These are phyloP conservation scores for Fusarium cicatricum DNA, from an alignment of 2,329 filamentous ascomycete species.

Conservation along the genomic window DNA sequence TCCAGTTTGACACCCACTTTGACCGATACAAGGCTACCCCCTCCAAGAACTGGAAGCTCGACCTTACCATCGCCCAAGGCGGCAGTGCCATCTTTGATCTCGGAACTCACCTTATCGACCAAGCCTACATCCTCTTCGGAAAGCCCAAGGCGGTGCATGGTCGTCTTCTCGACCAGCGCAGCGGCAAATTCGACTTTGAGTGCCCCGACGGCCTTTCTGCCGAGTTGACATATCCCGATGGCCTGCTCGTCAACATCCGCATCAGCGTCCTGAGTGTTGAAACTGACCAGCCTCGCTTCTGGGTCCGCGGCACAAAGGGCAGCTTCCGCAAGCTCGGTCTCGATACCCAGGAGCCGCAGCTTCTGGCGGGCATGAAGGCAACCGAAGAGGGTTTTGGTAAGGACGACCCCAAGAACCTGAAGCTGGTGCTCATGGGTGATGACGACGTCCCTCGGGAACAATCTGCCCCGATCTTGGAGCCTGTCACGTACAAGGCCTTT, in stretches of 20 bases:
- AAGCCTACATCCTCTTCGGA: constrained; percentile 75
- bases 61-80: constrained; percentile 65
- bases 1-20: constrained; percentile 83
- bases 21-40: constrained; percentile 73
- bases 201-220: constrained; percentile 69
- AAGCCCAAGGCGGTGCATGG: constrained; percentile 72
- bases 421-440: constrained; percentile 62
- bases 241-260: constrained; percentile 73
- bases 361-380: constrained; percentile 69
- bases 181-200: constrained; percentile 54
- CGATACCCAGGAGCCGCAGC: constrained; percentile 79
- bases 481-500: constrained; percentile 73
- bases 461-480: constrained; percentile 65
- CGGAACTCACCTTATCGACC: constrained; percentile 79
- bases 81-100: constrained; percentile 77
- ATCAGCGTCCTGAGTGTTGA: constrained; percentile 75
- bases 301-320: constrained; percentile 77
- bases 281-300: constrained; percentile 75
- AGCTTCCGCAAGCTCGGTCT: constrained; percentile 77
- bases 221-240: constrained; percentile 70
- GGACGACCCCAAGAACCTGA: constrained; percentile 68
- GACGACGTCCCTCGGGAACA: constrained; percentile 60
- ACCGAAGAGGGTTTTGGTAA: constrained; percentile 70
- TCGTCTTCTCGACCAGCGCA: constrained; percentile 72
- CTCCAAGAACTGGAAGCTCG: constrained; percentile 72